phyloP scores from a whole-genome alignment of 345 rosid species.

The Brassica carinata region DNA sequence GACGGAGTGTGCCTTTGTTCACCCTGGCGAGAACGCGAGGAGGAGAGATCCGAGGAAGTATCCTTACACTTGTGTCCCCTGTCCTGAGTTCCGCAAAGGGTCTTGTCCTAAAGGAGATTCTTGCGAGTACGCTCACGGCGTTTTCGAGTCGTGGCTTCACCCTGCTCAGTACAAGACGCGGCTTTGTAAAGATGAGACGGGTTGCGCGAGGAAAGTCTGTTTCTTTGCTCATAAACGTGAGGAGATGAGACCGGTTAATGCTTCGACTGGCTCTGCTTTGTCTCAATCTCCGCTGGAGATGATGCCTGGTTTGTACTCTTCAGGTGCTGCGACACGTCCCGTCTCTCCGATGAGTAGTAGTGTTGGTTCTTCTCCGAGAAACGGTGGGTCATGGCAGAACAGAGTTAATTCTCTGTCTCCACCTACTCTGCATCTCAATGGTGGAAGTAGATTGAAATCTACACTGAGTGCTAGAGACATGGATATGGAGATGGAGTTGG shows the following conservation, averaged over 20 bases:
- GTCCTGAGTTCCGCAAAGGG: constrained; percentile 97
- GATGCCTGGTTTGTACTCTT: constrained; percentile 64
- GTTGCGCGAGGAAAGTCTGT: constrained; percentile 89
- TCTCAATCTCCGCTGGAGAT: constrained; percentile 50
- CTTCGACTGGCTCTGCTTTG: constrained; percentile 92
- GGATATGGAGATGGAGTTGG: constrained; percentile 72
- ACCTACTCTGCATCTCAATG: constrained; percentile 47
- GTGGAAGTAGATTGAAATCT: constrained; percentile 89
- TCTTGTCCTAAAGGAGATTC: constrained; percentile 84
- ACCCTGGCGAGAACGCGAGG: constrained; percentile 98
- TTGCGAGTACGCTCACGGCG: constrained; percentile 98
- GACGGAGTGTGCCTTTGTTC: constrained; percentile 98
- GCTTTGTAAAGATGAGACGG: constrained; percentile 94
- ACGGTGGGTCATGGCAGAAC: constrained; percentile 68
- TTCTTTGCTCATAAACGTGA: constrained; percentile 95
- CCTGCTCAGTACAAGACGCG: constrained; percentile 95
- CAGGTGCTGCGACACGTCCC: constrained; percentile 66
- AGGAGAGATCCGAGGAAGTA: constrained; percentile 94
- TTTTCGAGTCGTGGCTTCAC: constrained; percentile 97
- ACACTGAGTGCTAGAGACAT: constrained; percentile 74
- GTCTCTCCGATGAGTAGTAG: constrained; percentile 44
- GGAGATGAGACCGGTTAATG: constrained; percentile 90
- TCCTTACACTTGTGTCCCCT: constrained; percentile 92
- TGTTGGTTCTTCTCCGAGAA: constrained; percentile 38
- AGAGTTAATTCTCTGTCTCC: constrained; percentile 60